Conservation (phyloP, 2,329 filamentous ascomycete species). For the Curvularia spicifera region DNA sequence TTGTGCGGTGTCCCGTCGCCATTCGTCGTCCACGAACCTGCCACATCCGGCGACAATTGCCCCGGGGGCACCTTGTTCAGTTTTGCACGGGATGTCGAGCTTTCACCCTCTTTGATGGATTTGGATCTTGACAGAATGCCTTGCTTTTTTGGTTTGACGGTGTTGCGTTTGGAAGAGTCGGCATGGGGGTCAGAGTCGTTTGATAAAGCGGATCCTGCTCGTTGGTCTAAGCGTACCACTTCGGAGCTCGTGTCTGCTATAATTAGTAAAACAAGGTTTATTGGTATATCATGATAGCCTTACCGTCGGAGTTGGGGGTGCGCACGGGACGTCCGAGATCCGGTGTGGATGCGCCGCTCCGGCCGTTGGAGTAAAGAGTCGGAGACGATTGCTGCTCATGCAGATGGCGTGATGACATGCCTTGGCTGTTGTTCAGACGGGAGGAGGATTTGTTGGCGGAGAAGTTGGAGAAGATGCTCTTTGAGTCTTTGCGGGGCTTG, state of each 20-base stretch:
- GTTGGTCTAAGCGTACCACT: conserved; percentile 35
- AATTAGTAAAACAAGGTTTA: conserved; percentile 10
- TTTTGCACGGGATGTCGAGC: conserved; percentile 32
- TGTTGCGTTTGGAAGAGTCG: conserved; percentile 34
- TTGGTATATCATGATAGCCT: conserved; percentile 1
- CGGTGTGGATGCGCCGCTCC: conserved; percentile 56
- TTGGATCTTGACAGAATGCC: conserved; percentile 51
- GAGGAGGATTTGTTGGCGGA: conserved; percentile 56
- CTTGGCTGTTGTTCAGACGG: conserved; percentile 48
- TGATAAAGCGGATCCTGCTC: conserved; percentile 40
- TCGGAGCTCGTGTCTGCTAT: conserved; percentile 43
- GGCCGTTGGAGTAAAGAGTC: conserved; percentile 50
- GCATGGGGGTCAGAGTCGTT: conserved; percentile 31
- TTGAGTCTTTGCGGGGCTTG: conserved; percentile 48
- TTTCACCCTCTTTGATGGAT: conserved; percentile 55
- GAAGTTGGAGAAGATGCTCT: conserved; percentile 57
- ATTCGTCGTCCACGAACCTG: conserved; percentile 40
- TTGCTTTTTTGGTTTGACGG: conserved; percentile 43
- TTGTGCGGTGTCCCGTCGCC: conserved; percentile 58
- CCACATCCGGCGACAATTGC: conserved; percentile 39
- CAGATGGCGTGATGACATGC: conserved; percentile 43
- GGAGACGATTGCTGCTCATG: conserved; percentile 44
- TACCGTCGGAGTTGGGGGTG: conserved; percentile 48
- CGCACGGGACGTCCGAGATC: conserved; percentile 52
- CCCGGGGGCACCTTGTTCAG: conserved; percentile 43